phyloP scores from a whole-genome alignment of 2,329 filamentous ascomycete genomes.

The Botryotinia calthae region DNA sequence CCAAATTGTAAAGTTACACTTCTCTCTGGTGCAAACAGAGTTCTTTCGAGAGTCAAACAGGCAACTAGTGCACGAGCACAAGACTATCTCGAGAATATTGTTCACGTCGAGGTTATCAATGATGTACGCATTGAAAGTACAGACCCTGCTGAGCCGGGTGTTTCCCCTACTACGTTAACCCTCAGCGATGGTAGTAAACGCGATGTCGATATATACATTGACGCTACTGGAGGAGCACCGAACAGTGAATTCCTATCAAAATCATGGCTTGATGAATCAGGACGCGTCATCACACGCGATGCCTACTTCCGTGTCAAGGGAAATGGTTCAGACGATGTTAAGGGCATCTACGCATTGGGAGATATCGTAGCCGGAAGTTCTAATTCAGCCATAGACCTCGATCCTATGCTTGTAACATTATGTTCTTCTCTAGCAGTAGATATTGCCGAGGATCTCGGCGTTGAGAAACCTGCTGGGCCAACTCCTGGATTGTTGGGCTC shows the following conservation, averaged over 20 bases:
- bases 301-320: slow-evolving; percentile 45
- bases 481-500: slow-evolving; percentile 4
- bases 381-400: slow-evolving; percentile 43
- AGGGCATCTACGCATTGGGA: slow-evolving; percentile 48
- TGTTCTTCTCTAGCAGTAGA: slow-evolving; percentile 48
- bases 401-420: slow-evolving; percentile 43
- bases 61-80: slow-evolving; percentile 45
- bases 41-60: slow-evolving; percentile 45
- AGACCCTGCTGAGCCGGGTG: slow-evolving; percentile 33
- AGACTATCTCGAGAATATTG: slow-evolving; percentile 42
- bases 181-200: slow-evolving; percentile 44
- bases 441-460: slow-evolving; percentile 32
- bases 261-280: slow-evolving; percentile 45
- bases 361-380: slow-evolving; percentile 45
- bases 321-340: slow-evolving; percentile 38
- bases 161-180: slow-evolving; percentile 38
- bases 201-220: slow-evolving; percentile 49
- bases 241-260: slow-evolving; percentile 48
- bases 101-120: slow-evolving; percentile 48
- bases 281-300: slow-evolving; percentile 49
- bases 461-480: slow-evolving; percentile 13
- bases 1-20: slow-evolving; percentile 47
- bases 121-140: slow-evolving; percentile 42
- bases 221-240: slow-evolving; percentile 43
- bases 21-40: slow-evolving; percentile 41